Conservation (phyloP, 805 yeast genomes). For the Teunomyces tritomae region DNA sequence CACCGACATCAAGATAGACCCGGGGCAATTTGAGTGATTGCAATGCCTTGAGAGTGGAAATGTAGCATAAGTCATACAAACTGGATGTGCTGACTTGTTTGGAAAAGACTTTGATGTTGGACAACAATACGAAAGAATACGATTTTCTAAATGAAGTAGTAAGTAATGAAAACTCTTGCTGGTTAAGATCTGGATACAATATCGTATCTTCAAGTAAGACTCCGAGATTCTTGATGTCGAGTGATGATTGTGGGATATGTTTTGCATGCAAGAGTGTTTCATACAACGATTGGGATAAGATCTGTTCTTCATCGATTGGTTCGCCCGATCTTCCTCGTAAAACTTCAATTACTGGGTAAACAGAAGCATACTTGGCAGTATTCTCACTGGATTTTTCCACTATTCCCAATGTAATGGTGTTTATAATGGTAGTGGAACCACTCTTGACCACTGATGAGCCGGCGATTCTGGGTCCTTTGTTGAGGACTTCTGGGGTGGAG, state of each 20-base stretch:
- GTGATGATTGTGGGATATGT: conserved; percentile 40
- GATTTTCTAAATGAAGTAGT: conserved; percentile 11
- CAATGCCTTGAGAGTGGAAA: conserved; percentile 63
- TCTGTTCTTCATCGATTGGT: conserved; percentile 85
- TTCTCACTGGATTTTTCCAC: conserved; percentile 47
- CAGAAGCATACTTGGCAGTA: conserved; percentile 26
- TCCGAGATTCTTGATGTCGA: conserved; percentile 15
- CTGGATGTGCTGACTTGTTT: conserved; percentile 63
- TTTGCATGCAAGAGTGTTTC: conserved; percentile 60
- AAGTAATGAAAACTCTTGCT: conserved; percentile 13
- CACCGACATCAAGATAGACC: conserved; percentile 51
- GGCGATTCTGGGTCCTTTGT: conserved; percentile 31
- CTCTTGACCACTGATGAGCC: conserved; percentile 70
- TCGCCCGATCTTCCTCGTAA: conserved; percentile 75
- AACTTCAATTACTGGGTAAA: conserved; percentile 75
- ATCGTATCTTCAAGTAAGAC: conserved; percentile 14
- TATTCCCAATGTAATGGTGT: conserved; percentile 68
- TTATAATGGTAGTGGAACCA: conserved; percentile 72
- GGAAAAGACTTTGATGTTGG: conserved; percentile 73
- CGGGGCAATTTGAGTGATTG: conserved; percentile 59
- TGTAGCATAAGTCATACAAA: conserved; percentile 72
- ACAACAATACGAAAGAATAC: conserved; percentile 56
- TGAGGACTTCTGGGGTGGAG: conserved; percentile 30
- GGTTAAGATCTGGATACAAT: conserved; percentile 26
- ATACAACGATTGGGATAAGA: conserved; percentile 60